Conservation (phyloP, 2,329 filamentous ascomycete genomes). For the Penicillium sclerotigenum region DNA sequence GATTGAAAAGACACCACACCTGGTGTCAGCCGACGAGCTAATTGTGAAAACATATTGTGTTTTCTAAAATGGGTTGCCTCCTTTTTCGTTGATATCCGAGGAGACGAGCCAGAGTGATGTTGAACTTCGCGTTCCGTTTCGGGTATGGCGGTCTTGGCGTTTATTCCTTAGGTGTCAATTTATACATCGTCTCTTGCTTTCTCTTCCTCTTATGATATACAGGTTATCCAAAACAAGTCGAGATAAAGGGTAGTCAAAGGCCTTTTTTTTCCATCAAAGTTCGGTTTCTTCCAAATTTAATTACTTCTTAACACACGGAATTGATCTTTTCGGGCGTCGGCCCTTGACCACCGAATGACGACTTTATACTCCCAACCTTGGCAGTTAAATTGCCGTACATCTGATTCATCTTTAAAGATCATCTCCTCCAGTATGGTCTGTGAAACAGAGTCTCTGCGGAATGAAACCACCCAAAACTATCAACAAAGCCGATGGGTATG, state of each 20-base stretch:
- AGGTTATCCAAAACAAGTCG: neutral
- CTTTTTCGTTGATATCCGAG: constrained; percentile 1
- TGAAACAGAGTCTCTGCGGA: neutral
- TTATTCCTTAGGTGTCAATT: constrained; percentile 6
- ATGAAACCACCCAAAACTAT: neutral
- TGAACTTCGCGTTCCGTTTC: constrained; percentile 6
- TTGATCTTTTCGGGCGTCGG: neutral
- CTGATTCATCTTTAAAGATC: neutral
- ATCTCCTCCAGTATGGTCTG: neutral
- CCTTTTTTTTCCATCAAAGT: neutral
- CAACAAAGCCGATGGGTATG: neutral
- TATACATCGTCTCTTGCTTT: neutral
- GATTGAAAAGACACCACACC: constrained; percentile 2
- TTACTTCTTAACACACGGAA: no score
- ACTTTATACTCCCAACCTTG: no score
- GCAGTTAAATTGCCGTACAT: no score
- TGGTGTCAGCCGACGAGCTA: neutral
- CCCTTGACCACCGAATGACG: neutral
- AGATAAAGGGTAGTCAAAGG: neutral
- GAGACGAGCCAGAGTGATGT: constrained; percentile 14
- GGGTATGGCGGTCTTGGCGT: constrained; percentile 3
- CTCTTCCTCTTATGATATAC: neutral
- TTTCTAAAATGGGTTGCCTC: neutral
- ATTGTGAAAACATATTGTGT: constrained; percentile 1
- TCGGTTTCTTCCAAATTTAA: neutral